Evolutionary conservation across 2,329 filamentous ascomycete genomes (phyloP), one percentile per base, ranked within the genome.

Genomic region (Aspergillus felis): DNA sequence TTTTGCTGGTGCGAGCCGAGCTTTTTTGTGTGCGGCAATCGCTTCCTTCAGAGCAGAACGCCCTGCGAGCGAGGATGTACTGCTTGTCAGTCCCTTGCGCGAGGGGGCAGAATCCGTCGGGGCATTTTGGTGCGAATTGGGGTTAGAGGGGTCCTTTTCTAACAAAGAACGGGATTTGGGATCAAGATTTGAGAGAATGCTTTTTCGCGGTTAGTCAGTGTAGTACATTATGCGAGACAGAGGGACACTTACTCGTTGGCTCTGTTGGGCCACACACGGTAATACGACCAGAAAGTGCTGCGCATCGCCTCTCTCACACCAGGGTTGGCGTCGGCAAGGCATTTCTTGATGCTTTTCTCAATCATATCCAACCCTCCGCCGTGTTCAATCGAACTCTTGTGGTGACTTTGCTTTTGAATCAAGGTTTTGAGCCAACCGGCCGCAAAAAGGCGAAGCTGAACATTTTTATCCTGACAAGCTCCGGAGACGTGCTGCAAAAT

Each of bases 401-500:
- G 90, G 22, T 64, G 82, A 1, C 84, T 78, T 70, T 95, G 90
- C 66, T 91, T 90, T 64, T 83, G 87, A 42, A 99, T 77, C 22
- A 97, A 74, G 1, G 88, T 95, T 74, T 87, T 90, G 29, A 97
- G 77, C 94, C 94, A 99, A 7, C 84, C 87, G 2, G 89, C 82
- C 1, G 87, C 88, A 73, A 88, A 96, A 1, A 85, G 84, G 60
- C 94, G 86, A 17, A 92, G 88, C 68, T 94, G 89, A 2, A 92
- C 88, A 69, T 97, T 97, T 79, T 97, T 97, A 78, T 99, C 93
- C 71, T 95, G 89, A 61, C 85, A 89, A 25, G 93, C 92, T 54
- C 79, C 78, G 79, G 87, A 90, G 50, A 97, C 80, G 68, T 97
- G 93, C 72, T 96, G 90, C 81, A 97, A 83, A 61, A 97, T 82